These are phyloP conservation scores for Chaetomium globosum DNA, from an alignment of 2,329 filamentous ascomycete species.

Conservation along the genomic window DNA sequence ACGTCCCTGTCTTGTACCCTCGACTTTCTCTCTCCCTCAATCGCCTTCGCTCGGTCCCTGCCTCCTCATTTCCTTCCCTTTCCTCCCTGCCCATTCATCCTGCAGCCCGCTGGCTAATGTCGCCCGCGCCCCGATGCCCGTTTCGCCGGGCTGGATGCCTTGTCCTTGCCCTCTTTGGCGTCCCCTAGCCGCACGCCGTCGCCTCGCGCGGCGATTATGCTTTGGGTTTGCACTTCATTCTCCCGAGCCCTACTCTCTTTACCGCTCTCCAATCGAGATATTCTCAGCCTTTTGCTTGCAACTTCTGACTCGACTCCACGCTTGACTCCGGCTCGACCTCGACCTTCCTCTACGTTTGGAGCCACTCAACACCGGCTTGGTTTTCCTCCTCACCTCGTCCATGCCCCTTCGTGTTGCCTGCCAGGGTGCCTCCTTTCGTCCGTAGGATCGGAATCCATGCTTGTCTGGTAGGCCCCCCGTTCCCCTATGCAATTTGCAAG, in stretches of 20 bases:
- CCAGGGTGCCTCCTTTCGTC: constrained; percentile 10
- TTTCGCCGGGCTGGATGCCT: no score
- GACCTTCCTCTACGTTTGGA: constrained; percentile 10
- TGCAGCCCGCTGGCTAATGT: no score
- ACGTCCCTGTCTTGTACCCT: constrained; percentile 23
- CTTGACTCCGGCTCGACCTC: constrained; percentile 8
- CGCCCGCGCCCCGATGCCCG: neutral
- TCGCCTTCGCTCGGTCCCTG: constrained; percentile 19
- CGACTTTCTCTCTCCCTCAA: constrained; percentile 9
- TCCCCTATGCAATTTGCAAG: constrained; percentile 18
- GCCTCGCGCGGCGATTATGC: no score
- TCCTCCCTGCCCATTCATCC: constrained; percentile 5
- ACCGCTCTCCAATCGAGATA: no score
- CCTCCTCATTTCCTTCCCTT: constrained; percentile 17
- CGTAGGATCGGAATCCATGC: no score
- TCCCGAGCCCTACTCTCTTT: no score
- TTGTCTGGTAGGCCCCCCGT: no score
- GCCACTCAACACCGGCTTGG: constrained; percentile 1
- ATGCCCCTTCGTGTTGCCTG: constrained; percentile 1
- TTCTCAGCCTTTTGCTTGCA: no score
- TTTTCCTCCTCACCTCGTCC: neutral
- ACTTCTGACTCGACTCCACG: constrained; percentile 1
- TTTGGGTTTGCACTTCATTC: no score
- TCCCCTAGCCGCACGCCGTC: constrained; percentile 13
- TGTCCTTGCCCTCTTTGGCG: constrained; percentile 18